Base-by-base conservation (phyloP, 2,329 filamentous ascomycete species). In the Xylaria sp. region DNA sequence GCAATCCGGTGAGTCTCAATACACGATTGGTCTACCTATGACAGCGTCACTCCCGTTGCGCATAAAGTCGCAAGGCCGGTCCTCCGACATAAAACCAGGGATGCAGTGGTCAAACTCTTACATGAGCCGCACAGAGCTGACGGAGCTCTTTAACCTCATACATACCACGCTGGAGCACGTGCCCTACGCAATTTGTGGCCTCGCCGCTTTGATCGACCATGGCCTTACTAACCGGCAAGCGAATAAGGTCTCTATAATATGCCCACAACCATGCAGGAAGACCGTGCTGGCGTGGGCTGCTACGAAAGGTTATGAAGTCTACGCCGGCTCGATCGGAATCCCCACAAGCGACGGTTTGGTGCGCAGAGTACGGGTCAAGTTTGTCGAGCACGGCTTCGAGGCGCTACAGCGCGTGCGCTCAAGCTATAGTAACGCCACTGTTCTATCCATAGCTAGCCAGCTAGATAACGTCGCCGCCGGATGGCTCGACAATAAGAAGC, bases 181-280 rank as follows among this genome's bases (percentile, higher is more conserved):
- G 1, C 81, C 78, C 23, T 86, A 85, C 73, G 81, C 81, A 12
- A 79, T 87, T 48, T 80, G 77, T 70, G 85, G 85, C 25, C 77
- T 80, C 25, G 79, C 80, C 0, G 84, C 83, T 13, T 77, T 87
- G 67, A 72, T 77, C 3, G 79, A 82, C 55, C 82, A 84, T 77
- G 84, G 83, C 55, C 81, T 78, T 67, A 59, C 72, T 4, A 68
- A 65, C 8, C 74, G 77, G 7, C 63, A 52, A 6, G 78, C 79
- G 0, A 69, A 70, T 5, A 74, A 79, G 53, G 70, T 86, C 20
- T 81, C 75, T 48, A 77, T 87, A 61, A 53, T 83, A 23, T 85
- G 81, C 67, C 81, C 83, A 0, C 66, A 70, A 6, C 69, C 78
- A 13, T 77, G 78, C 6, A 75, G 72, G 15, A 75, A 80, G 15